Evolutionary conservation across 441 rosid genomes (phyloP), one percentile per base, ranked within the genome.

Genomic region (Erysimum pusillum): DNA sequence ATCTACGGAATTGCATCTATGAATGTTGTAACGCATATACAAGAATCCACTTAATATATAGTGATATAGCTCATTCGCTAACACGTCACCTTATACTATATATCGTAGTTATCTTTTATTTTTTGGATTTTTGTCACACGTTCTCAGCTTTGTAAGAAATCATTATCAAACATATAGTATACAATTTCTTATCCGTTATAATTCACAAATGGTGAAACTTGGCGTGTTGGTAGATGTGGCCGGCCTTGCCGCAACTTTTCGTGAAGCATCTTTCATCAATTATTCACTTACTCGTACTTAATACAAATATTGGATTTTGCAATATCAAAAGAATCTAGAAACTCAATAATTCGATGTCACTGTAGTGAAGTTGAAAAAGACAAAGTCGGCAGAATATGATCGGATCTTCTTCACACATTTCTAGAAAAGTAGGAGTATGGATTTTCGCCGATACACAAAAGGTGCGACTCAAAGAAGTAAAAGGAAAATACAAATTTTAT

Each of bases 151-250:
- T 57, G 22, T 15, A 44, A 64, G 57, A 18, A 17, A 67, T 35
- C 31, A 66, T 8, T 66, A 25, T 57, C 51, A 25, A 28, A 44
- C 1, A 58, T 34, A 46, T 75, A n/a, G 7, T 8, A 60, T 25
- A 25, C 28, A 25, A 25, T 25, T 31, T 41, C 32, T 44, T 45
- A 42, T 9, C 56, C 51, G 69, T 76, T 67, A 7, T 7, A 44
- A 3, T 56, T 52, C 64, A 76, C 41, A 61, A 42, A 51, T 52
- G 49, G 58, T 72, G 68, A 67, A 75, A 14, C 45, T 28, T 67
- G 42, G 45, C 78, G 68, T 76, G 79, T 68, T 76, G 17, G 65
- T 34, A 15, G 12, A 70, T 76, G 42, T 69, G 63, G 52, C 71
- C 80, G 80, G 59, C 60, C 66, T 62, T 44, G 32, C 66, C 51